Percentiles rank a stretch among this genome's conserved stretches.
These are phyloP conservation scores for Cucumis cinereus DNA, from an alignment of 306 rosid species.

Conservation along the genomic window DNA sequence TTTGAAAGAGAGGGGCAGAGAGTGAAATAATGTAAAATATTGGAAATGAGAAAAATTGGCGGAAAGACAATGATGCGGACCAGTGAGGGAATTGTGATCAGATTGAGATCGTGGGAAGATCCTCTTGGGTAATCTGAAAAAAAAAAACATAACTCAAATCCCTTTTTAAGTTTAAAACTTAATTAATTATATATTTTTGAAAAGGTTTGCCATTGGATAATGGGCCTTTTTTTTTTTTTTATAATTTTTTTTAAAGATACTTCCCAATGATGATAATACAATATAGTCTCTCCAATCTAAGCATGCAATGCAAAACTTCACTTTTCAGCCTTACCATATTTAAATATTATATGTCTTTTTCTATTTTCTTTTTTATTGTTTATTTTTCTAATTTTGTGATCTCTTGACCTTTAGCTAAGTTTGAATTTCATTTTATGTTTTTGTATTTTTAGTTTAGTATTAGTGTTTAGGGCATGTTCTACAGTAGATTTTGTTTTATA, in stretches of 20 bases:
- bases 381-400: background rate
- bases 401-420: no score
- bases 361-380: background rate
- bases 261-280: background rate
- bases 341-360: background rate
- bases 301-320: background rate
- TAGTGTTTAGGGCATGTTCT: no score
- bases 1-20: no score
- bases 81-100: background rate
- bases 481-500: no score
- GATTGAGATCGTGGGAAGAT: slow-evolving; percentile 2
- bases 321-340: background rate
- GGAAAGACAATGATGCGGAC: background rate
- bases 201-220: background rate
- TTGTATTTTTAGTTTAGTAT: no score
- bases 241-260: background rate
- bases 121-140: background rate
- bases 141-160: background rate
- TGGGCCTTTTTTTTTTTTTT: background rate
- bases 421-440: no score
- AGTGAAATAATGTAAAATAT: background rate
- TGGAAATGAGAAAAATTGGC: background rate
- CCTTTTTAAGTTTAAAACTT: background rate
- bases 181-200: background rate
- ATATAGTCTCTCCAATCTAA: background rate